These are phyloP conservation scores for Leptomonas pyrrhocoris DNA, from an alignment of 208 protist species.

Conservation along the genomic window DNA sequence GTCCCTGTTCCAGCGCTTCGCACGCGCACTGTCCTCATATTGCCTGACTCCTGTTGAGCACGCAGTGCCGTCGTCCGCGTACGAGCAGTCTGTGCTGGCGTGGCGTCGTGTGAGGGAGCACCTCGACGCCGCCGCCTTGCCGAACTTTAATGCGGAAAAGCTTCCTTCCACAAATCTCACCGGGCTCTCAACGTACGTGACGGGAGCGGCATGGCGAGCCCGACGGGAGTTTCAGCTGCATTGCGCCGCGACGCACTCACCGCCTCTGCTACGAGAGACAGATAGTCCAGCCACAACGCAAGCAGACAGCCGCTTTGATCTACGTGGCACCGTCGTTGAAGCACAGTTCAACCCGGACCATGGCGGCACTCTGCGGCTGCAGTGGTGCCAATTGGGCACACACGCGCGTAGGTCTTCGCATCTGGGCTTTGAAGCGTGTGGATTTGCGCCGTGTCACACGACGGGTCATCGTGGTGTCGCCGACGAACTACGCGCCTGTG, in stretches of 20 bases:
- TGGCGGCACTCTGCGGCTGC: conserved; percentile 1
- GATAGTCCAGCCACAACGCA: not conserved
- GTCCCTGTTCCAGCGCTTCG: conserved; percentile 40
- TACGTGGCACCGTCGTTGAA: not conserved
- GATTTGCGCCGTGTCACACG: not conserved
- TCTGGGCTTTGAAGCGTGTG: not conserved
- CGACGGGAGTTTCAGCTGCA: conserved; percentile 2
- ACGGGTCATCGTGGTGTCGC: not conserved
- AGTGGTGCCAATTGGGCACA: not conserved
- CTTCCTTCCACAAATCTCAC: not conserved
- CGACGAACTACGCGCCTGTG: conserved; percentile 9
- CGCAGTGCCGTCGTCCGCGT: conserved; percentile 6
- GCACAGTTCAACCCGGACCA: not conserved
- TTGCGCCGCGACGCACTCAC: not conserved
- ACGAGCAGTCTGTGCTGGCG: conserved; percentile 1
- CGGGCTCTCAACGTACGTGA: not conserved
- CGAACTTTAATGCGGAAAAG: not conserved
- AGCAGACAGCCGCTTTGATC: not conserved
- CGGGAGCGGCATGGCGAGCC: not conserved
- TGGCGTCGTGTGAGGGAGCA: conserved; percentile 11
- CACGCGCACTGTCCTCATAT: conserved; percentile 22
- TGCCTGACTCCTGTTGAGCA: conserved; percentile 9
- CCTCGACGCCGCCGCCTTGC: not conserved
- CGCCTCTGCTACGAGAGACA: too few relatives aligned
- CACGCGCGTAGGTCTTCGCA: not conserved